Conservation (phyloP, 1,139 yeast genomes). For the Blastobotrys raffinosifermentans region DNA sequence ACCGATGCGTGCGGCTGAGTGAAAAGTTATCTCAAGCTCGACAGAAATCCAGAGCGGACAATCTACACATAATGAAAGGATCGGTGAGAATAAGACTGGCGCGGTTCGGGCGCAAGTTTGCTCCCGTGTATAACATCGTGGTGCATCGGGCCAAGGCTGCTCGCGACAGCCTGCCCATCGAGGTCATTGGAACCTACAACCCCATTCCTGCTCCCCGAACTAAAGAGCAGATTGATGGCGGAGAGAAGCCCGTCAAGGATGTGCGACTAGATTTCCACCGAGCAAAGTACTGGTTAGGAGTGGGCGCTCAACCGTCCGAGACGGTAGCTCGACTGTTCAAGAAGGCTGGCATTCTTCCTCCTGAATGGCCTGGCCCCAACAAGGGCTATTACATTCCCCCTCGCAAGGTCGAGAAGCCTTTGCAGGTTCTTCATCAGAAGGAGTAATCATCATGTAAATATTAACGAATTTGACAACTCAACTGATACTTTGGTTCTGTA, state of each 20-base stretch:
- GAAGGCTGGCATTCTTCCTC: constrained; percentile 55
- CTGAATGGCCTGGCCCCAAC: constrained; percentile 54
- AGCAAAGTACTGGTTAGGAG: constrained; percentile 97
- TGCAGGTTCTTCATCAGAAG: constrained; percentile 8
- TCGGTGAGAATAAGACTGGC: constrained; percentile 70
- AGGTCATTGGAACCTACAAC: constrained; percentile 90
- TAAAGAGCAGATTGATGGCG: constrained; percentile 45
- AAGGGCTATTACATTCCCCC: constrained; percentile 21
- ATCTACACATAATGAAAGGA: constrained; percentile 31
- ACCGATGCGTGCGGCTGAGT: too few species aligned
- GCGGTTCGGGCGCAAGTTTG: constrained; percentile 83
- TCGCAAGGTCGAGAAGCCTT: constrained; percentile 14
- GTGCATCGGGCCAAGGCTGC: constrained; percentile 72
- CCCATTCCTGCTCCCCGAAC: constrained; percentile 74
- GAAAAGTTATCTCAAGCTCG: too few species aligned
- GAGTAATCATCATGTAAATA: constrained; percentile 1
- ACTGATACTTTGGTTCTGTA: too few species aligned
- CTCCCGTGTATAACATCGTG: constrained; percentile 87
- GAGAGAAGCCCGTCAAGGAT: constrained; percentile 68
- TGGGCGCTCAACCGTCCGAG: constrained; percentile 95
- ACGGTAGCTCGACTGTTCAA: constrained; percentile 71
- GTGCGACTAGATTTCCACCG: constrained; percentile 79
- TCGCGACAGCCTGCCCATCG: constrained; percentile 81
- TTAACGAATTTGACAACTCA: too few species aligned
- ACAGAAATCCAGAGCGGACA: too few species aligned